Percentiles rank a stretch among this genome's conserved stretches.
Evolutionary conservation across 139 green algal species (phyloP).

Genomic region (Eudorina sp.): DNA sequence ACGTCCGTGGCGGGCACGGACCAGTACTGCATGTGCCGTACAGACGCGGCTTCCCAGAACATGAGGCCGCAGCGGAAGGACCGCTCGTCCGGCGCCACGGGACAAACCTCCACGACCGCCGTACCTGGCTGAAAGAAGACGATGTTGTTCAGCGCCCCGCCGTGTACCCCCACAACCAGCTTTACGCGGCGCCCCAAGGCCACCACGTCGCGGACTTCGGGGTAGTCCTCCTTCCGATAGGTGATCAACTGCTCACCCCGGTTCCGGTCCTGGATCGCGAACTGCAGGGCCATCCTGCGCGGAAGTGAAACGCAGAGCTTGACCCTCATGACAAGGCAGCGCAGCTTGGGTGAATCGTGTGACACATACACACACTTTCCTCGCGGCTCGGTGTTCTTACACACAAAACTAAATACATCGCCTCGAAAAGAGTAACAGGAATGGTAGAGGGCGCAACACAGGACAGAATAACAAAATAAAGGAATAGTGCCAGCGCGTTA

Average conservation of each 20-base stretch:
- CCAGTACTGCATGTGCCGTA: slow-evolving; percentile 18
- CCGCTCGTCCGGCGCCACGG: neutral
- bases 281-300: neutral
- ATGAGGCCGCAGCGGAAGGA: neutral
- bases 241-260: neutral
- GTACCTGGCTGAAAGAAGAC: slow-evolving; percentile 6
- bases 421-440: too few relatives aligned
- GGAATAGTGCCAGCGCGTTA: too few relatives aligned
- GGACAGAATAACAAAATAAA: too few relatives aligned
- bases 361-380: too few relatives aligned
- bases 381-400: too few relatives aligned
- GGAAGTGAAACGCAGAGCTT: too few relatives aligned
- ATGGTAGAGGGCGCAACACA: too few relatives aligned
- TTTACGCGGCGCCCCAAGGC: neutral
- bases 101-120: neutral
- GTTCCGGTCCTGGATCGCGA: neutral
- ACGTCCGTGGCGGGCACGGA: neutral
- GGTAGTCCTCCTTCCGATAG: neutral
- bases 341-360: too few relatives aligned
- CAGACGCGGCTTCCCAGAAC: neutral
- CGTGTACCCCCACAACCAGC: slow-evolving; percentile 18
- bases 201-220: neutral
- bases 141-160: neutral
- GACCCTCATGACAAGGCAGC: too few relatives aligned
- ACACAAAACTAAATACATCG: too few relatives aligned